Evolutionary conservation across 257 asterid genomes (phyloP).

Genomic region (Prunella vulgaris): DNA sequence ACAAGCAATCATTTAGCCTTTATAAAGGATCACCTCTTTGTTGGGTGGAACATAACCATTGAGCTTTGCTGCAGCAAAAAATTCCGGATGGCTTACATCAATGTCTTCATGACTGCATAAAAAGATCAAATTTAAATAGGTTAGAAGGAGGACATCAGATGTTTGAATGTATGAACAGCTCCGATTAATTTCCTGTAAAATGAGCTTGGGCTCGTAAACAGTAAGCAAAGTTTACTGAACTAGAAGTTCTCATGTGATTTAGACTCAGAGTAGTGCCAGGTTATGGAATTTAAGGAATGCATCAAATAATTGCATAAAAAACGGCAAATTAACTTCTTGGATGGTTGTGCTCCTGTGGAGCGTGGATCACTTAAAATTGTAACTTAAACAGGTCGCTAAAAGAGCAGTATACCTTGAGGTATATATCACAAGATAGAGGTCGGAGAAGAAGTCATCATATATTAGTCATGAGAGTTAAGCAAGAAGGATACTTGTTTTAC

Average conservation of each 20-base stretch:
- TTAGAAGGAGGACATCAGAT: conserved; percentile 10
- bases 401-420: neutral
- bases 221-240: neutral
- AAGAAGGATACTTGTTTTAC: neutral
- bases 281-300: neutral
- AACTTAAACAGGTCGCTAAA: neutral
- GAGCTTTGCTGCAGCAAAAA: conserved; percentile 74
- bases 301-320: neutral
- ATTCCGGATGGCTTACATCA: conserved; percentile 97
- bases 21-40: conserved; percentile 57
- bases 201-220: neutral
- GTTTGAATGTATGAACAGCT: conserved; percentile 4
- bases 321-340: neutral
- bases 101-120: conserved; percentile 75
- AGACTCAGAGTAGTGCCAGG: neutral
- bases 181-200: neutral
- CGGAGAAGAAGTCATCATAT: conserved; percentile 2
- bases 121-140: conserved; percentile 6
- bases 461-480: neutral
- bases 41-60: conserved; percentile 90
- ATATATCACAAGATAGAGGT: neutral
- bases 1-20: conserved; percentile 11
- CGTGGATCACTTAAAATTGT: neutral
- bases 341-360: neutral
- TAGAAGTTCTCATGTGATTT: conserved; percentile 7